A percentile compares a stretch with the other conserved stretches of the same genome.
These are phyloP conservation scores for Blumeriella jaapii DNA, from an alignment of 2,329 filamentous ascomycete species.

Conservation along the genomic window DNA sequence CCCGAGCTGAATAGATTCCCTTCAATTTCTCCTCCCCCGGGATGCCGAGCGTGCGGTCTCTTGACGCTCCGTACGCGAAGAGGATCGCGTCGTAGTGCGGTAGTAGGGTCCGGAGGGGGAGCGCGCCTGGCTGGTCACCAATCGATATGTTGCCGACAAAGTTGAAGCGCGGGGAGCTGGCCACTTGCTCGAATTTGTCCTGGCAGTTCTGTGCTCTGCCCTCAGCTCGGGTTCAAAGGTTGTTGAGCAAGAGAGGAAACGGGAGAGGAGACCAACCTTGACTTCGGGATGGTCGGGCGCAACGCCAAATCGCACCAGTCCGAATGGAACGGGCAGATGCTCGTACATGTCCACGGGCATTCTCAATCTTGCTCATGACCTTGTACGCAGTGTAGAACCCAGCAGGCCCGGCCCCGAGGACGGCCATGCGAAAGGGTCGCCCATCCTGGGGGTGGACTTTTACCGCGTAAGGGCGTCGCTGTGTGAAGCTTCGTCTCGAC, in stretches of 20 bases:
- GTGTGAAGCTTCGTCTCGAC: conserved; percentile 2
- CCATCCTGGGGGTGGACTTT: conserved; percentile 20
- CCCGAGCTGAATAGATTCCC: conserved; percentile 76
- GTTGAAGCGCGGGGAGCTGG: conserved; percentile 67
- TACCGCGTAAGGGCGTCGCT: conserved; percentile 18
- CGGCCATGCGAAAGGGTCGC: conserved; percentile 63
- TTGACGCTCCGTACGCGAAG: conserved; percentile 83
- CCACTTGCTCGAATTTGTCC: conserved; percentile 85
- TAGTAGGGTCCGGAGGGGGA: conserved; percentile 58
- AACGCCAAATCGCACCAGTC: conserved; percentile 84
- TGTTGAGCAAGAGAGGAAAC: too few relatives aligned
- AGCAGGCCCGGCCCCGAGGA: conserved; percentile 87
- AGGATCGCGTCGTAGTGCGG: conserved; percentile 86
- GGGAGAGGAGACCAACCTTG: conserved; percentile 48
- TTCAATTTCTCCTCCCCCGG: conserved; percentile 62
- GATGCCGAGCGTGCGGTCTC: conserved; percentile 68
- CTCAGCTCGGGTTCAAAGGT: neutral
- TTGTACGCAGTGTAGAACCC: conserved; percentile 92
- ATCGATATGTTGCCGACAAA: conserved; percentile 86
- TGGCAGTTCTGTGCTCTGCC: conserved; percentile 63
- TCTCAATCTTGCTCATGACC: conserved; percentile 62
- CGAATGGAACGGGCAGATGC: conserved; percentile 81
- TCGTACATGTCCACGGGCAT: conserved; percentile 94
- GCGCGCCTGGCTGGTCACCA: conserved; percentile 40
- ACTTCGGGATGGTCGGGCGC: conserved; percentile 98